Base-by-base conservation (phyloP, 208 protist species). In the Wallacemonas rigidus region DNA sequence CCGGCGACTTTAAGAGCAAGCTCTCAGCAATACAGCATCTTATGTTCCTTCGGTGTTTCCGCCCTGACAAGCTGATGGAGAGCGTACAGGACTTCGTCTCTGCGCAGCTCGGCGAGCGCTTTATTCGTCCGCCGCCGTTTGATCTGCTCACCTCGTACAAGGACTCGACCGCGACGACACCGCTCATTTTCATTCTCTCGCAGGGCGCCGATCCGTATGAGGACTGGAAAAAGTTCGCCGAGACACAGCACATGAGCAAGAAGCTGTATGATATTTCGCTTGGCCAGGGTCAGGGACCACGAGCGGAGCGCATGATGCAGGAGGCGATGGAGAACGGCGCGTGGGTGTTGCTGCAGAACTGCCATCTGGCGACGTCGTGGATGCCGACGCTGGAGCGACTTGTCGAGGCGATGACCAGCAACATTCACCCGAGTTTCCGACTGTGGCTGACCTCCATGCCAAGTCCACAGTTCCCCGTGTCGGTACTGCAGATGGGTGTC, bases 401-500 rank as follows among this genome's bases (percentile, higher is more conserved):
- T 48, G 95, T 99, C 8, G 98, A 99, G 81, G 67, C 82, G 47
- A 94, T 98, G 70, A 68, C 76, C 0, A 74, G 62, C 41, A 86
- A 80, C 67, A 87, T 99, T 35, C 93, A 99, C 88, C 92, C 92
- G 36, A 91, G 92, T 67, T 99, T 99, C 91, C 92, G 99, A 14
- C 84, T 99, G 6, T 99, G 98, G 98, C 90, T 99, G 45, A 99
- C 98, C 5, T 98, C 97, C 44, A 99, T 99, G 96, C 99, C 99
- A 1, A 98, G 86, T 63, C 77, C 89, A 8, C 82, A 92, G 58
- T 99, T 99, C 80, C 99, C 99, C 6, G 97, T 98, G 41, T 86
- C 97, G n/a, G 98, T 99, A 61, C 85, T 99, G 67, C 98, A 99
- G 83, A 98, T 98, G 74, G 94, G 95, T 63, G 93, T 99, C 61